Evolutionary conservation across 1,284 basidiomycete genomes (phyloP).

Genomic region (Anthracocystis setariae): DNA sequence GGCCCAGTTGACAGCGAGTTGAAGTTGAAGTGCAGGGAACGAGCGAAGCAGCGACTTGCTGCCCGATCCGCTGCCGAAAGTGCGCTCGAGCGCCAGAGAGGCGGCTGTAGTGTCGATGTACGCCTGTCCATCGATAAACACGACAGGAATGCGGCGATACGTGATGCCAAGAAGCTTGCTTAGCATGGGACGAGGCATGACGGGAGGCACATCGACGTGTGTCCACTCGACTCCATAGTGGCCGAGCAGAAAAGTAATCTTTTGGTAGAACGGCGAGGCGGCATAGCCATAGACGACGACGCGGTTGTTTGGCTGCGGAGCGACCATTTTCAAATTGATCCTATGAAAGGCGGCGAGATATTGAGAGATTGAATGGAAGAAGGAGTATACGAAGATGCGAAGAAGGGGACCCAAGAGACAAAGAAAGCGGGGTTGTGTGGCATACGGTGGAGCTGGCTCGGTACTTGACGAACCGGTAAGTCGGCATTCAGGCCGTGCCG

Average conservation of each 20-base stretch:
- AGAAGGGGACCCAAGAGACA: background rate
- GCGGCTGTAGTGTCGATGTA: conserved; percentile 44
- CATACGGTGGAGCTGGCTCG: background rate
- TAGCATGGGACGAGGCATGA: conserved; percentile 42
- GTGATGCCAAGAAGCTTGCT: conserved; percentile 41
- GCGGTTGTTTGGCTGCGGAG: conserved; percentile 19
- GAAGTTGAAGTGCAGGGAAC: conserved; percentile 26
- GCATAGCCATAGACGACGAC: conserved; percentile 47
- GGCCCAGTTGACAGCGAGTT: conserved; percentile 42
- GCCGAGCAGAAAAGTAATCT: conserved; percentile 30
- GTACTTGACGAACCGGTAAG: background rate
- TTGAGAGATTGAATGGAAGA: background rate
- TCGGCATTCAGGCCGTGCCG: background rate
- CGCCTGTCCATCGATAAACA: conserved; percentile 41
- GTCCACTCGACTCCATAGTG: conserved; percentile 44
- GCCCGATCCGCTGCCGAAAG: conserved; percentile 18
- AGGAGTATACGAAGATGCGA: background rate
- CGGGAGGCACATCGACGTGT: conserved; percentile 30
- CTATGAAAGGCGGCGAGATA: background rate
- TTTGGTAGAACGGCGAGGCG: conserved; percentile 45
- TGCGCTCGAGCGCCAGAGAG: conserved; percentile 26
- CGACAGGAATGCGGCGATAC: conserved; percentile 46
- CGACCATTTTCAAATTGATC: conserved; percentile 8
- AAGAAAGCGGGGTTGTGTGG: background rate
- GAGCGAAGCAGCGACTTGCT: conserved; percentile 16